Evolutionary conservation across 1,284 basidiomycete species (phyloP).

Genomic region (Malassezia sympodialis): DNA sequence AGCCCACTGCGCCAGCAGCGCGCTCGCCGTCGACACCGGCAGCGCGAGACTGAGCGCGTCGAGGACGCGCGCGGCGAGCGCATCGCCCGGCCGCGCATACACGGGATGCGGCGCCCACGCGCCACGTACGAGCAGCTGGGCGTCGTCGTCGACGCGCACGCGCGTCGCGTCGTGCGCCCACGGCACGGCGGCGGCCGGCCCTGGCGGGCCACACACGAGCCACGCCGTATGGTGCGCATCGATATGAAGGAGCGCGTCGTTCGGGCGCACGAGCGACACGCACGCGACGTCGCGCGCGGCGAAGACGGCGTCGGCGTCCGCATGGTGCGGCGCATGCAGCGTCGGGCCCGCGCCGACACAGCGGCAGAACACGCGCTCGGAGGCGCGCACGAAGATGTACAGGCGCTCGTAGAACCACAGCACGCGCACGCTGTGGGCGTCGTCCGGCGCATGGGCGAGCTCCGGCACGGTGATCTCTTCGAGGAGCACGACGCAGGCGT

Average conservation of each 20-base stretch:
- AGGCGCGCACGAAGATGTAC: background rate
- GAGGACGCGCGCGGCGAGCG: slow-evolving; percentile 3
- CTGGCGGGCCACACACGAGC: background rate
- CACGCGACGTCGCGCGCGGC: background rate
- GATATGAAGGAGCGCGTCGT: background rate
- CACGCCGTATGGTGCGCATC: background rate
- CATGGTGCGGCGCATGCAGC: background rate
- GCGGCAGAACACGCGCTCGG: background rate
- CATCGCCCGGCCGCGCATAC: background rate
- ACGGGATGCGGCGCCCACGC: background rate
- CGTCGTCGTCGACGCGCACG: background rate
- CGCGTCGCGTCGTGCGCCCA: background rate
- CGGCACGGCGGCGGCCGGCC: background rate
- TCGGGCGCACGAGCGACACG: background rate
- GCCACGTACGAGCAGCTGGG: background rate
- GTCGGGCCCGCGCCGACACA: background rate
- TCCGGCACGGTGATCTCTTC: slow-evolving; percentile 25
- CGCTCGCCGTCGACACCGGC: background rate
- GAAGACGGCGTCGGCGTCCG: background rate
- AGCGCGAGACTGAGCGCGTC: slow-evolving; percentile 3
- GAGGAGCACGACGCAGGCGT: slow-evolving; percentile 27
- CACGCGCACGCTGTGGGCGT: background rate
- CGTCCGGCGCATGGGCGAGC: background rate
- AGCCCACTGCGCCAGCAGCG: background rate
- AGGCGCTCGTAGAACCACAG: background rate